These are phyloP conservation scores for Lachancea fermentati DNA, from an alignment of 805 yeast genomes.

Conservation along the genomic window DNA sequence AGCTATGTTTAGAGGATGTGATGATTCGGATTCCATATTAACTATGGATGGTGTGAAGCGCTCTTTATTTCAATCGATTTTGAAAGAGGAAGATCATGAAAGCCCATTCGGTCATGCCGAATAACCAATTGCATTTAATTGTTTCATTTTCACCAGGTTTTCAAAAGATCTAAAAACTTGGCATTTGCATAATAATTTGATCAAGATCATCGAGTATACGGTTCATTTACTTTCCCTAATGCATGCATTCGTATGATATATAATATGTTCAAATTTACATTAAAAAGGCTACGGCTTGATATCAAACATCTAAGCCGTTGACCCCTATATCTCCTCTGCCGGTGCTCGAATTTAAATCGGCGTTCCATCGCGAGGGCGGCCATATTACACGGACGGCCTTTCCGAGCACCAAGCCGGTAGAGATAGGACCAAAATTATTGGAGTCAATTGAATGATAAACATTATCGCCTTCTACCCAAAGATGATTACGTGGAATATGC, in stretches of 20 bases:
- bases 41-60: conserved; percentile 14
- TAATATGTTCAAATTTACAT: not conserved
- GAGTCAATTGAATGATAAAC: conserved; percentile 73
- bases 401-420: conserved; percentile 75
- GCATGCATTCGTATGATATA: not conserved
- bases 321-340: conserved; percentile 20
- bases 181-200: not conserved
- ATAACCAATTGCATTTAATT: no score
- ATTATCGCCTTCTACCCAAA: conserved; percentile 96
- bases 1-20: conserved; percentile 2
- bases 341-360: conserved; percentile 18
- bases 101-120: not conserved
- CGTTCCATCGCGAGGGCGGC: conserved; percentile 58
- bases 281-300: not conserved
- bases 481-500: conserved; percentile 67
- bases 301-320: conserved; percentile 1
- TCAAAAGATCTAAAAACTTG: no score
- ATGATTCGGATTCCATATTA: conserved; percentile 1
- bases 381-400: conserved; percentile 63
- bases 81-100: conserved; percentile 16
- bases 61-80: conserved; percentile 15
- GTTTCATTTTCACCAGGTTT: no score
- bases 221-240: not conserved
- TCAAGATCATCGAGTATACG: not conserved
- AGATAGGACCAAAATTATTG: conserved; percentile 82